phyloP scores from a whole-genome alignment of 805 yeast genomes.

The Kazachstania viticola region DNA sequence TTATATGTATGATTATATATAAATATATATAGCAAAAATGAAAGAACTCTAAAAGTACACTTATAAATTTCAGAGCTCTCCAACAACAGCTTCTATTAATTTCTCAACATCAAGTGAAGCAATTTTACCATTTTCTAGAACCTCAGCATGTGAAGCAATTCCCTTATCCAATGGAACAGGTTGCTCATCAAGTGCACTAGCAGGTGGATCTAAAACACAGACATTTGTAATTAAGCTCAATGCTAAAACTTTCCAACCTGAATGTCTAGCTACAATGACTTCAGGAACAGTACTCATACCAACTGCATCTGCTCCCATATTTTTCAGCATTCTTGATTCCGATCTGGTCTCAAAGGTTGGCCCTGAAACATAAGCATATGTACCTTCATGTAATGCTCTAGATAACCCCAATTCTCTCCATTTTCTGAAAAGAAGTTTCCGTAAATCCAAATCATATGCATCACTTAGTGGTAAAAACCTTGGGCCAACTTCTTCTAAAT shows the following conservation, averaged over 20 bases:
- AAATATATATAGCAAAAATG: not conserved
- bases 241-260: constrained; percentile 73
- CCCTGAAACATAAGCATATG: constrained; percentile 76
- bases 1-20: too few relatives aligned
- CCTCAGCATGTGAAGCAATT: constrained; percentile 88
- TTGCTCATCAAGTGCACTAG: constrained; percentile 47
- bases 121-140: constrained; percentile 62
- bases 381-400: constrained; percentile 75
- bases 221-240: constrained; percentile 78
- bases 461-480: constrained; percentile 82
- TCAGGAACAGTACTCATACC: constrained; percentile 99
- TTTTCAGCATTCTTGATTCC: constrained; percentile 64
- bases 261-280: constrained; percentile 83
- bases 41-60: not conserved
- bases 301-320: constrained; percentile 82
- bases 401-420: constrained; percentile 36
- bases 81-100: constrained; percentile 53
- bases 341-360: constrained; percentile 93
- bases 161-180: constrained; percentile 51
- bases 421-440: constrained; percentile 47
- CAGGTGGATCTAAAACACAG: constrained; percentile 59
- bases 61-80: constrained; percentile 21
- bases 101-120: constrained; percentile 76
- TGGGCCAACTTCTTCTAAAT: constrained; percentile 69
- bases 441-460: constrained; percentile 69